Evolutionary conservation across 2,329 filamentous ascomycete species (phyloP).

Genomic region (Ceratocystis cacaofunesta): DNA sequence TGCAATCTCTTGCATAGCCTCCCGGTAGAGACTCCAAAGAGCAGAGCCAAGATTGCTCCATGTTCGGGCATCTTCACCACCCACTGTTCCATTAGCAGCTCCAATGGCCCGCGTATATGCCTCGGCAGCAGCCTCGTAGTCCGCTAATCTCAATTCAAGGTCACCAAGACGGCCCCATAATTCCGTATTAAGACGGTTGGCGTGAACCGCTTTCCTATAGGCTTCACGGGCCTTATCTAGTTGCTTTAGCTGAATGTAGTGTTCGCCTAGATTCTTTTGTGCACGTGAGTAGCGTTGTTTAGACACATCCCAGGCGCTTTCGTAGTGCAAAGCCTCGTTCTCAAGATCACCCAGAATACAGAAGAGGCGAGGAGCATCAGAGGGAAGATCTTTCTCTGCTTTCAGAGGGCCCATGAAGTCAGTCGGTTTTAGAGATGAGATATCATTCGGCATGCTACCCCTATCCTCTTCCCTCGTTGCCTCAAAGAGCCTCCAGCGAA

Average conservation of each 20-base stretch:
- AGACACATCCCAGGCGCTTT: conserved; percentile 78
- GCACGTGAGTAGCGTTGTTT: conserved; percentile 68
- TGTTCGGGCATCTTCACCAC: conserved; percentile 77
- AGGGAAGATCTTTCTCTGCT: conserved; percentile 42
- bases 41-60: conserved; percentile 92
- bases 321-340: conserved; percentile 57
- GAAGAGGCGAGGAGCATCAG: conserved; percentile 74
- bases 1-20: conserved; percentile 29
- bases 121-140: conserved; percentile 65
- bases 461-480: conserved; percentile 40
- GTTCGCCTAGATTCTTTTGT: conserved; percentile 71
- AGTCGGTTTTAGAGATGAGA: conserved; percentile 15
- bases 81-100: conserved; percentile 40
- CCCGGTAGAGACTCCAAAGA: conserved; percentile 53
- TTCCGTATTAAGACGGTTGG: conserved; percentile 67
- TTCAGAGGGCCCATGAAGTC: conserved; percentile 37
- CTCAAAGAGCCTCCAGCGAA: conserved; percentile 67
- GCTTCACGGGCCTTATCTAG: conserved; percentile 57
- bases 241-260: conserved; percentile 53
- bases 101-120: conserved; percentile 74
- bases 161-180: conserved; percentile 88
- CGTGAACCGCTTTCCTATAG: conserved; percentile 60
- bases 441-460: not conserved
- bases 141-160: conserved; percentile 61
- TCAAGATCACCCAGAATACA: conserved; percentile 91